These are phyloP conservation scores for Leptographium procerum DNA, from an alignment of 2,329 filamentous ascomycete genomes.

Conservation along the genomic window DNA sequence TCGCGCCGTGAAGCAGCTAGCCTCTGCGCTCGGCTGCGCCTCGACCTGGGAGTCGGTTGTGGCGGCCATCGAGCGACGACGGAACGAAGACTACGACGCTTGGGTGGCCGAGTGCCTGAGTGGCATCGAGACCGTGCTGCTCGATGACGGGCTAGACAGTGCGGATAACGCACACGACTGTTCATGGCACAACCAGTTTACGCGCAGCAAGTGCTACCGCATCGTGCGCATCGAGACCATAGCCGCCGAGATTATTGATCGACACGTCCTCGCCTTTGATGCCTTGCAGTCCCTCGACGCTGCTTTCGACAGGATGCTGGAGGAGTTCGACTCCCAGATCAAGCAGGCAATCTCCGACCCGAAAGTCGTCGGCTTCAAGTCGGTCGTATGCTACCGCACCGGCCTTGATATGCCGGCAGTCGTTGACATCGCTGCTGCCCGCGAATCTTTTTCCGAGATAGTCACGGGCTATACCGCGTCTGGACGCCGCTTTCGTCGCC, in stretches of 20 bases:
- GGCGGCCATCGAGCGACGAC: constrained; percentile 29
- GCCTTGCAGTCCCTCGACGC: constrained; percentile 23
- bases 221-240: constrained; percentile 70
- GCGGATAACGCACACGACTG: constrained; percentile 46
- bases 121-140: constrained; percentile 61
- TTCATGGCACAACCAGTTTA: constrained; percentile 55
- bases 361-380: constrained; percentile 70
- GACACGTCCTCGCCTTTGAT: constrained; percentile 23
- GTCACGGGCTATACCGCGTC: constrained; percentile 18
- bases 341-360: constrained; percentile 47
- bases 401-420: constrained; percentile 48
- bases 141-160: constrained; percentile 64
- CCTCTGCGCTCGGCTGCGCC: constrained; percentile 50
- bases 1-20: constrained; percentile 57
- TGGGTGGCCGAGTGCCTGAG: constrained; percentile 55
- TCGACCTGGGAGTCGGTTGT: constrained; percentile 48
- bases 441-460: constrained; percentile 27
- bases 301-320: constrained; percentile 32
- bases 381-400: constrained; percentile 69
- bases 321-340: constrained; percentile 42
- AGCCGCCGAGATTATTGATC: constrained; percentile 49
- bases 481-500: constrained; percentile 30
- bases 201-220: constrained; percentile 51
- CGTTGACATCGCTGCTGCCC: constrained; percentile 29
- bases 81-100: constrained; percentile 34